Percentiles rank a stretch among this genome's conserved stretches.
phyloP scores from a whole-genome alignment of 176 grass and related monocot genomes.

The Phoenix dactylifera region DNA sequence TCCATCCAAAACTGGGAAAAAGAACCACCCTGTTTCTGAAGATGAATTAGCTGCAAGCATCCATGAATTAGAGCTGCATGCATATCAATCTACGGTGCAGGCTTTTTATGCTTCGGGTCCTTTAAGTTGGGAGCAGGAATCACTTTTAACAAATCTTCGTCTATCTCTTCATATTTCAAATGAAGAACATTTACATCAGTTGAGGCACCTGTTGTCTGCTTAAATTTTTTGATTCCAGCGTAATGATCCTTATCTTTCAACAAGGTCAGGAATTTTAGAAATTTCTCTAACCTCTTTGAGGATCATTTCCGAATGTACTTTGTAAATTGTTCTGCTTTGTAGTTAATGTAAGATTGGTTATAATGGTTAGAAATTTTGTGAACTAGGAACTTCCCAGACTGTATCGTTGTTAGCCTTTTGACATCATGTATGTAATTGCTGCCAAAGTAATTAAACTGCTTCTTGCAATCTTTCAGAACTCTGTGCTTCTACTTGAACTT shows the following conservation, averaged over 20 bases:
- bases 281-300: background rate
- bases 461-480: too few relatives aligned
- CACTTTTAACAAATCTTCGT: conserved; percentile 69
- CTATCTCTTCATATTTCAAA: conserved; percentile 70
- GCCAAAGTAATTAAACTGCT: too few relatives aligned
- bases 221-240: conserved; percentile 2
- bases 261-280: background rate
- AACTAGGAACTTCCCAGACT: too few relatives aligned
- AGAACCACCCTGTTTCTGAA: background rate
- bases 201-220: conserved; percentile 44
- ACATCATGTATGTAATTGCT: conserved; percentile 12
- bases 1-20: conserved; percentile 18
- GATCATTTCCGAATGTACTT: background rate
- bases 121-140: conserved; percentile 73
- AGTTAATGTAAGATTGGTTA: too few relatives aligned
- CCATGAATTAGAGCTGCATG: conserved; percentile 56
- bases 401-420: background rate
- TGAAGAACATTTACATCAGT: conserved; percentile 60
- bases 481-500: too few relatives aligned
- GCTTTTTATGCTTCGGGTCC: conserved; percentile 60
- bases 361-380: too few relatives aligned
- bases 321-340: too few relatives aligned
- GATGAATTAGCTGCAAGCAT: conserved; percentile 20
- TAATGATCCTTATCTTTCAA: background rate
- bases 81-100: conserved; percentile 50